Percentiles rank a stretch among this genome's conserved stretches.
These are phyloP conservation scores for Russula emetica DNA, from an alignment of 768 basidiomycete genomes.

Conservation along the genomic window DNA sequence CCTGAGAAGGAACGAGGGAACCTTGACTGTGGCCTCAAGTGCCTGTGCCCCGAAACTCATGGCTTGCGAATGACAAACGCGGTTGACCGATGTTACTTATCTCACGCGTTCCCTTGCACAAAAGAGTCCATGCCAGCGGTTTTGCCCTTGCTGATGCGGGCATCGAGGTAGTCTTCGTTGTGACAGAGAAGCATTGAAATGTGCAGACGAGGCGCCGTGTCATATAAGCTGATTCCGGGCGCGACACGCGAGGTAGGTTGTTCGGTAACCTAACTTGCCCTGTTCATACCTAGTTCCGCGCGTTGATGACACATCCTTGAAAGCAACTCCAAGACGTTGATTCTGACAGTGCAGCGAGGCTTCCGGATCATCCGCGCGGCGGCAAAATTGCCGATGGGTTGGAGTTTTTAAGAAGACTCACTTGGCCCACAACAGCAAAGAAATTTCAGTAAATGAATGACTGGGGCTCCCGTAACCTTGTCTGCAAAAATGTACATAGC, in stretches of 20 bases:
- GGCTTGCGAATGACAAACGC: neutral
- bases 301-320: neutral
- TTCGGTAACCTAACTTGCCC: neutral
- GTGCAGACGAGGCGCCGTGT: neutral
- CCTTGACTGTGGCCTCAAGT: too few species aligned
- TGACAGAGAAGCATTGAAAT: neutral
- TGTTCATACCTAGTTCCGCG: neutral
- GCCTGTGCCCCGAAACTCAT: neutral
- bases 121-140: too few species aligned
- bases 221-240: neutral
- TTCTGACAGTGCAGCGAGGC: neutral
- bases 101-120: neutral
- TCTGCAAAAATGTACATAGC: conserved; percentile 14
- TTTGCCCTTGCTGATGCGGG: neutral
- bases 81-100: neutral
- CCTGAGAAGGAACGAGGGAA: too few species aligned
- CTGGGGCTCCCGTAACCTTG: conserved; percentile 1
- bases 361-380: neutral
- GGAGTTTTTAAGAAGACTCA: neutral
- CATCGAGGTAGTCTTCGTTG: neutral
- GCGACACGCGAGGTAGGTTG: neutral
- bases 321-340: neutral
- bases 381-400: neutral
- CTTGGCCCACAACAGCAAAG: neutral
- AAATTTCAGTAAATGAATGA: neutral